These are phyloP conservation scores for Vigna radiata DNA, from an alignment of 306 rosid genomes.

Conservation along the genomic window DNA sequence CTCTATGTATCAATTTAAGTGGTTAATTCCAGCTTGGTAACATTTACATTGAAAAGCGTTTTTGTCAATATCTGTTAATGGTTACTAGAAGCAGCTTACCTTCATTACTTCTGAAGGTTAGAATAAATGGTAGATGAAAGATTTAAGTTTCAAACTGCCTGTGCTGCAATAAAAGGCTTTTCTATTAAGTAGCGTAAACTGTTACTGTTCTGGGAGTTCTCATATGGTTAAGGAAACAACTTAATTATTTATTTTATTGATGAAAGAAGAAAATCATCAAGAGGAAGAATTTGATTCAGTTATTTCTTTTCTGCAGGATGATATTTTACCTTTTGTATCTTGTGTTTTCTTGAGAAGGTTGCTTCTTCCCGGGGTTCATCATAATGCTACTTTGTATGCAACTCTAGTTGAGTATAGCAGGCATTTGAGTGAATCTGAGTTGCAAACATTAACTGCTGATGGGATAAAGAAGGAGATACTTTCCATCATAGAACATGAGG, in stretches of 20 bases:
- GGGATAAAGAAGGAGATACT: slow-evolving; percentile 89
- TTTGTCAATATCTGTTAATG: slow-evolving; percentile 21
- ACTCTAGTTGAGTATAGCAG: slow-evolving; percentile 79
- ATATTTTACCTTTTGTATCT: slow-evolving; percentile 71
- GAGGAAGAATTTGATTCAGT: slow-evolving; percentile 32
- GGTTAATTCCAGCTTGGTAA: slow-evolving; percentile 22
- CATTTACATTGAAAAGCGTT: slow-evolving; percentile 12
- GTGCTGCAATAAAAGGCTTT: slow-evolving; percentile 21
- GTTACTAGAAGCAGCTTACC: slow-evolving; percentile 37
- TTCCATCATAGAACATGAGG: slow-evolving; percentile 90
- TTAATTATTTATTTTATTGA: slow-evolving; percentile 12
- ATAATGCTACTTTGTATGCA: slow-evolving; percentile 72
- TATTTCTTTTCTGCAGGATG: slow-evolving; percentile 70
- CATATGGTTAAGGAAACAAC: slow-evolving; percentile 26
- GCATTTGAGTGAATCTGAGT: slow-evolving; percentile 83
- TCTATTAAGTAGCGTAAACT: slow-evolving; percentile 16
- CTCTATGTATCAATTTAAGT: background rate
- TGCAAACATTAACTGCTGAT: slow-evolving; percentile 76
- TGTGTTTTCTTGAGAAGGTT: slow-evolving; percentile 83
- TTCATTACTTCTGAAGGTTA: background rate
- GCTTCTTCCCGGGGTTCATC: slow-evolving; percentile 88
- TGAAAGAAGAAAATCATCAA: slow-evolving; percentile 13
- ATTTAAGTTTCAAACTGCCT: slow-evolving; percentile 25
- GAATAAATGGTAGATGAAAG: slow-evolving; percentile 27
- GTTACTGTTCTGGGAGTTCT: slow-evolving; percentile 40